phyloP scores from a whole-genome alignment of 2,329 filamentous ascomycete genomes.

The Exserohilum rostratum region DNA sequence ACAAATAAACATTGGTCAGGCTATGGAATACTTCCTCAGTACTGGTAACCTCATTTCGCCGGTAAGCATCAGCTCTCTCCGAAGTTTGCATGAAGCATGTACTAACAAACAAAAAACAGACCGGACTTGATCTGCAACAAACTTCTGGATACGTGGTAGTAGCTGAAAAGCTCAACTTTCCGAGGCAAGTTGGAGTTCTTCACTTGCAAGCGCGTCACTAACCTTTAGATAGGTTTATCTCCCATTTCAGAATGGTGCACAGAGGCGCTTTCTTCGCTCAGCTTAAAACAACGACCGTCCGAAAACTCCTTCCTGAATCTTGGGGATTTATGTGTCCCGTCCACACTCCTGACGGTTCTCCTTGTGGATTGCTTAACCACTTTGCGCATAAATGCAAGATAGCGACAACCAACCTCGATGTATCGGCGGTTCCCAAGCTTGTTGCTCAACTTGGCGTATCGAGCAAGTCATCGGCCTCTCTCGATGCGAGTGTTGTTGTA shows the following conservation, averaged over 20 bases:
- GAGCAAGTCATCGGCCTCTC: slow-evolving; percentile 74
- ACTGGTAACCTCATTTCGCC: slow-evolving; percentile 93
- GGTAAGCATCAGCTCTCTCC: neutral
- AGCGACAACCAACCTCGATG: slow-evolving; percentile 75
- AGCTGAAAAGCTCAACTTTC: slow-evolving; percentile 58
- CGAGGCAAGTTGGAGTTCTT: neutral
- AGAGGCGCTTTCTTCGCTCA: slow-evolving; percentile 98
- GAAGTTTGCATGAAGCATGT: neutral
- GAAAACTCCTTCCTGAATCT: slow-evolving; percentile 92
- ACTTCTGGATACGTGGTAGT: slow-evolving; percentile 94
- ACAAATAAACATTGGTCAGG: slow-evolving; percentile 86
- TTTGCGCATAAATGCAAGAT: slow-evolving; percentile 94
- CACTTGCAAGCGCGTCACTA: neutral
- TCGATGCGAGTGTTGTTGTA: slow-evolving; percentile 83
- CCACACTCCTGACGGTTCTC: slow-evolving; percentile 94
- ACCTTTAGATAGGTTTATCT: slow-evolving; percentile 85
- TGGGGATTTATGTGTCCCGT: slow-evolving; percentile 97
- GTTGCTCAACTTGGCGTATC: slow-evolving; percentile 81
- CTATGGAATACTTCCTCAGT: slow-evolving; percentile 92
- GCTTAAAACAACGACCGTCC: slow-evolving; percentile 93
- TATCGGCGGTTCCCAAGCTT: slow-evolving; percentile 73
- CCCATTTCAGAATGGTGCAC: slow-evolving; percentile 98
- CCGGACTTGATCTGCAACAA: slow-evolving; percentile 92
- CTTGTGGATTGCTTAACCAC: slow-evolving; percentile 94
- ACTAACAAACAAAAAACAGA: slow-evolving; percentile 44